These are phyloP conservation scores for Lactarius deliciosus DNA, from an alignment of 768 basidiomycete species.

Conservation along the genomic window DNA sequence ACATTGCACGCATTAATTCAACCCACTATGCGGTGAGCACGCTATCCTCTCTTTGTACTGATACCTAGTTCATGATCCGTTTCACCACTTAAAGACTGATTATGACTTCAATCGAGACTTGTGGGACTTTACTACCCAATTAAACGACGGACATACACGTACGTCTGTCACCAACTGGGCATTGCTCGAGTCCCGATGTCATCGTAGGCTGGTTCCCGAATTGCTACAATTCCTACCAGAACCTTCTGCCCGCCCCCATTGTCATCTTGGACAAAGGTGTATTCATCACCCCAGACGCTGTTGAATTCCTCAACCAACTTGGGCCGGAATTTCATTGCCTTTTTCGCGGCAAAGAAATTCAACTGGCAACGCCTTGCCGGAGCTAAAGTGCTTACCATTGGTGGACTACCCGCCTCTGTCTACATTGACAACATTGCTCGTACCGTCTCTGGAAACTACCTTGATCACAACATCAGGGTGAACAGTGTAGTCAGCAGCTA, in stretches of 20 bases:
- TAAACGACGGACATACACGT: conserved; percentile 71
- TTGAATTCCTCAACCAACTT: conserved; percentile 48
- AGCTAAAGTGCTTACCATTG: conserved; percentile 54
- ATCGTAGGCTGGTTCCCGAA: conserved; percentile 52
- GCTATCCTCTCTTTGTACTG: neutral
- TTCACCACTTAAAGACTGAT: conserved; percentile 48
- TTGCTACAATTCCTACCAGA: conserved; percentile 48
- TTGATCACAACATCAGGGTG: conserved; percentile 62
- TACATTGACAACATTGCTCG: conserved; percentile 58
- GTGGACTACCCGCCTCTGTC: conserved; percentile 50
- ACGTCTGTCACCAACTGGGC: conserved; percentile 23
- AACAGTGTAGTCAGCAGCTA: conserved; percentile 65
- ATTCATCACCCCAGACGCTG: conserved; percentile 55
- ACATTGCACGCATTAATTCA: conserved; percentile 47
- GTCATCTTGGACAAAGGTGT: conserved; percentile 36
- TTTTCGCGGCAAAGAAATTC: conserved; percentile 46
- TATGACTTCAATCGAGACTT: conserved; percentile 63
- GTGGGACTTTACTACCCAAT: conserved; percentile 51
- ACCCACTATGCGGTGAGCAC: conserved; percentile 46
- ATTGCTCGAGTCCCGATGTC: neutral
- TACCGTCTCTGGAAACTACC: conserved; percentile 61
- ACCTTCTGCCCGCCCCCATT: conserved; percentile 55
- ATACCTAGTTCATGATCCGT: neutral
- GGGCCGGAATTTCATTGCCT: conserved; percentile 46
- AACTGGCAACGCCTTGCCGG: conserved; percentile 63